phyloP scores from a whole-genome alignment of 176 grass and related monocot species.

The Oryza meridionalis region DNA sequence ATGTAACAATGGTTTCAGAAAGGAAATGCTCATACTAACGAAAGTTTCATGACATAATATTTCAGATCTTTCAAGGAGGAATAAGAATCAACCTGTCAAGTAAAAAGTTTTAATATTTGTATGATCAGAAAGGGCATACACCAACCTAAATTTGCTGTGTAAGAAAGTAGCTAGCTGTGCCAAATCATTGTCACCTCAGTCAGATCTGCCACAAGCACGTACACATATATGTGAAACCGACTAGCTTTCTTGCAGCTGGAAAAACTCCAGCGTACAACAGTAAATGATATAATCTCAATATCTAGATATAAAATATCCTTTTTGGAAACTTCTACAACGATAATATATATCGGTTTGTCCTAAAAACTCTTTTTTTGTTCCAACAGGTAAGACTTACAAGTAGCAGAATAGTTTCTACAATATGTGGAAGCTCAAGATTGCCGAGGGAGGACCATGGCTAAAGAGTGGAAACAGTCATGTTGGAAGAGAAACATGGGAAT shows the following conservation, averaged over 20 bases:
- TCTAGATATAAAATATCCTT: background rate
- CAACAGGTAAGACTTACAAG: conserved; percentile 14
- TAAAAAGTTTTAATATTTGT: background rate
- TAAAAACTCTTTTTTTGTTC: background rate
- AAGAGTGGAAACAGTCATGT: conserved; percentile 48
- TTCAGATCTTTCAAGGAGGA: background rate
- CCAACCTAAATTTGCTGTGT: background rate
- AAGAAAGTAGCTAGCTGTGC: background rate
- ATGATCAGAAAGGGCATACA: background rate
- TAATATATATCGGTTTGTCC: background rate
- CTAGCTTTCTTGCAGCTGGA: background rate
- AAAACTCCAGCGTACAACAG: background rate
- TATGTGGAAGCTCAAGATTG: conserved; percentile 83
- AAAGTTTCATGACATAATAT: background rate
- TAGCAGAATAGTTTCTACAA: conserved; percentile 11
- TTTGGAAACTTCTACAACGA: background rate
- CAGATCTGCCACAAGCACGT: background rate
- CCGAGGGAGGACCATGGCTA: conserved; percentile 51
- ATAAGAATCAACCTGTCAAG: background rate
- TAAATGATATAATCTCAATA: conserved; percentile 5
- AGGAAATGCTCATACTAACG: background rate
- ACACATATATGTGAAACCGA: background rate
- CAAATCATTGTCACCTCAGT: background rate
- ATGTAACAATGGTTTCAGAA: background rate
- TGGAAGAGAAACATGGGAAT: conserved; percentile 78